phyloP scores from a whole-genome alignment of 1,139 yeast species.

The Lodderomyces oxycetoniae region DNA sequence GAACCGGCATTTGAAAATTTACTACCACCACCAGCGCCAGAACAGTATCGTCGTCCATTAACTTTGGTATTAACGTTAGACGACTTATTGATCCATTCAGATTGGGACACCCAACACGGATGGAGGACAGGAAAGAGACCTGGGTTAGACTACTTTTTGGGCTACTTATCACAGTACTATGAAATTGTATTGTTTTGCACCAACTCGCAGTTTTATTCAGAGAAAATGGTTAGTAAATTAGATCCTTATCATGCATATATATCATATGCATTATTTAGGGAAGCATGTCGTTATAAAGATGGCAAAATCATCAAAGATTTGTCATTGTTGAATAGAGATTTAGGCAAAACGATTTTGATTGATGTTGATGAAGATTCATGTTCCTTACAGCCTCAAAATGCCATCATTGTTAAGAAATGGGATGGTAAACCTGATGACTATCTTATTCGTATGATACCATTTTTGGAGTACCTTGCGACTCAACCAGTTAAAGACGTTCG shows the following conservation, averaged over 20 bases:
- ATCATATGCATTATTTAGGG: conserved; percentile 83
- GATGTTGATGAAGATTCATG: conserved; percentile 75
- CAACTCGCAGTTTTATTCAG: conserved; percentile 82
- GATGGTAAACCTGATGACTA: conserved; percentile 77
- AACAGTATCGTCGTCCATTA: conserved; percentile 88
- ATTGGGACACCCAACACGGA: conserved; percentile 88
- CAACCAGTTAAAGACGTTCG: conserved; percentile 89
- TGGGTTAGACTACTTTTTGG: conserved; percentile 93
- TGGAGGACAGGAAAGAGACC: conserved; percentile 99
- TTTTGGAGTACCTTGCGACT: conserved; percentile 91
- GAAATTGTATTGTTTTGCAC: conserved; percentile 90
- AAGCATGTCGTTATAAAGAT: conserved; percentile 85
- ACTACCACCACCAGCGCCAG: conserved; percentile 83
- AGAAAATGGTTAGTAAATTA: conserved; percentile 75
- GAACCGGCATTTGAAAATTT: conserved; percentile 93
- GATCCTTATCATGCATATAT: conserved; percentile 92
- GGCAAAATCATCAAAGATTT: conserved; percentile 86
- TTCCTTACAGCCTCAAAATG: conserved; percentile 87
- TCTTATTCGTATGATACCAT: conserved; percentile 77
- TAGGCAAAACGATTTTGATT: conserved; percentile 71
- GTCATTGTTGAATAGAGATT: conserved; percentile 83
- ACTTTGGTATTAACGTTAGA: conserved; percentile 87
- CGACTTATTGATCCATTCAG: conserved; percentile 84
- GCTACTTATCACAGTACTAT: conserved; percentile 90
- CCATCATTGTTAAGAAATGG: conserved; percentile 82